Conservation (phyloP, 345 rosid species). For the Melaleuca quinquenervia region DNA sequence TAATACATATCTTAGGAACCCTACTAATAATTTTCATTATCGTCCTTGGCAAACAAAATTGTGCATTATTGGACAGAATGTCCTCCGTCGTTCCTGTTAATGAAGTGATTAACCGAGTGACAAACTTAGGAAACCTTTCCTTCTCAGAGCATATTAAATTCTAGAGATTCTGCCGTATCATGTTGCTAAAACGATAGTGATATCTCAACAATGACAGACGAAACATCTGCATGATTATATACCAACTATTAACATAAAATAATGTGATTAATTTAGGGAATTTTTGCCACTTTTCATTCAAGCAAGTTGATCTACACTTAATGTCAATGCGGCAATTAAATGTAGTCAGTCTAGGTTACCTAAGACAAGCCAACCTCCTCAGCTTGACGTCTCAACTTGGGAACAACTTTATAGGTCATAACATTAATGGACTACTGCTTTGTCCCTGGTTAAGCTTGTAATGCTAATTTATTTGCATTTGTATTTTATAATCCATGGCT, state of each 20-base stretch:
- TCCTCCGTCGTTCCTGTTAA: neutral
- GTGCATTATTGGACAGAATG: neutral
- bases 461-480: neutral
- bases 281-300: too few species aligned
- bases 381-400: neutral
- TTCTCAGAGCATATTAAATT: neutral
- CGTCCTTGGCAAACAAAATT: neutral
- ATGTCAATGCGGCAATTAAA: neutral
- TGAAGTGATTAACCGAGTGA: neutral
- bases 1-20: neutral
- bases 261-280: too few species aligned
- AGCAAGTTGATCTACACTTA: too few species aligned
- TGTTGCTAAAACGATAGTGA: neutral
- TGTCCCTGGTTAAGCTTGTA: neutral
- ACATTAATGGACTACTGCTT: neutral
- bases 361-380: neutral
- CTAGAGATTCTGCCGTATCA: neutral
- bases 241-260: too few species aligned
- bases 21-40: neutral
- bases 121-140: neutral
- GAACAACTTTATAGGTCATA: neutral
- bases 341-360: too few species aligned
- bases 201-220: neutral
- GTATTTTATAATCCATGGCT: neutral
- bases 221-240: neutral